These are phyloP conservation scores for Kwoniella bestiolae DNA, from an alignment of 768 basidiomycete species.

Conservation along the genomic window DNA sequence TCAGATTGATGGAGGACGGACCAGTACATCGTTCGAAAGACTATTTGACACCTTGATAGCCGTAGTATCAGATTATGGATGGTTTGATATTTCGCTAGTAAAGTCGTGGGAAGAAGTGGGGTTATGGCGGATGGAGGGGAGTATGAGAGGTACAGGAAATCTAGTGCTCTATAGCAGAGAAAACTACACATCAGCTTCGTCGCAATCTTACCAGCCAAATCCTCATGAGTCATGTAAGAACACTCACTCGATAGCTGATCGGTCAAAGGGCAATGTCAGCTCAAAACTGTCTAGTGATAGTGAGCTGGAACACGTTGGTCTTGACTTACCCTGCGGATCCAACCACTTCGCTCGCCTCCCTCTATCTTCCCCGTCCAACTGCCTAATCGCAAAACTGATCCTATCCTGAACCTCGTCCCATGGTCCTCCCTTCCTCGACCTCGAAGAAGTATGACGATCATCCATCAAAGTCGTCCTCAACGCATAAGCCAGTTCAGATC, in stretches of 20 bases:
- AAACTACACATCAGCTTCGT: background rate
- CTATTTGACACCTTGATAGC: conserved; percentile 70
- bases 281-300: no score
- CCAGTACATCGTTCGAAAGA: conserved; percentile 28
- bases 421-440: conserved; percentile 30
- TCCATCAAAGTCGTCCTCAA: conserved; percentile 84
- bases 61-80: conserved; percentile 80
- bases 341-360: conserved; percentile 75
- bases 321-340: conserved; percentile 76
- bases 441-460: conserved; percentile 62
- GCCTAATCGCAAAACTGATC: conserved; percentile 81
- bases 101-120: conserved; percentile 70
- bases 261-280: background rate
- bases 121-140: conserved; percentile 80
- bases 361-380: conserved; percentile 62
- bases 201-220: no score
- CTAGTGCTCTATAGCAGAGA: conserved; percentile 70
- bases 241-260: conserved; percentile 59
- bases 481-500: conserved; percentile 79
- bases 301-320: no score
- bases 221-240: background rate
- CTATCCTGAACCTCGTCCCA: conserved; percentile 56
- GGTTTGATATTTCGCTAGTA: conserved; percentile 83
- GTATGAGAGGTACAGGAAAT: conserved; percentile 89
- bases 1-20: conserved; percentile 34